These are phyloP conservation scores for Alternaria sp. DNA, from an alignment of 2,329 filamentous ascomycete genomes.

Conservation along the genomic window DNA sequence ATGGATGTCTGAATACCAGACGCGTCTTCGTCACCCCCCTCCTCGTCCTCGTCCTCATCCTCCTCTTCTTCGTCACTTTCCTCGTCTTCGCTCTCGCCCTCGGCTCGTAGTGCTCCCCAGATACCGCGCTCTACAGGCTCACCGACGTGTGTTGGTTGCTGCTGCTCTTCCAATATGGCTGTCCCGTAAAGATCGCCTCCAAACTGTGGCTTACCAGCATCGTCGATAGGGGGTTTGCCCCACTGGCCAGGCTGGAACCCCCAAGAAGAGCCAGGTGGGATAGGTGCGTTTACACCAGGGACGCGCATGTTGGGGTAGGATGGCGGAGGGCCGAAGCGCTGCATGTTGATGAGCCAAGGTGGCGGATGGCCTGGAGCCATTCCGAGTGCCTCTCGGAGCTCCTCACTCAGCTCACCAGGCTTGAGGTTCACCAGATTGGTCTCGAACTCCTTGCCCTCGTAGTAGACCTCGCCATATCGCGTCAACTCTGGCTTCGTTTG, in stretches of 20 bases:
- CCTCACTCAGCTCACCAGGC: conserved; percentile 88
- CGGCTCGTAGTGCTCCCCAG: conserved; percentile 90
- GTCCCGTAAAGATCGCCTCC: conserved; percentile 95
- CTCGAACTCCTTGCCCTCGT: conserved; percentile 98
- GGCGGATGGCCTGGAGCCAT: conserved; percentile 93
- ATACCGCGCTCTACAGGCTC: conserved; percentile 86
- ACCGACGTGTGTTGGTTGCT: conserved; percentile 62
- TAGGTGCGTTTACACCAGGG: conserved; percentile 90
- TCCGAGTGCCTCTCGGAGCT: conserved; percentile 88
- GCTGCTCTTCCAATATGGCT: conserved; percentile 67
- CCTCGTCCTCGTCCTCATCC: conserved; percentile 75
- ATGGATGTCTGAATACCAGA: conserved; percentile 75
- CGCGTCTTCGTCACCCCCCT: conserved; percentile 61
- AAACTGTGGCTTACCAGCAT: conserved; percentile 88
- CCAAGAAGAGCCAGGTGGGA: conserved; percentile 88
- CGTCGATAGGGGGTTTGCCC: conserved; percentile 94
- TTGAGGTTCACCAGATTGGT: conserved; percentile 91
- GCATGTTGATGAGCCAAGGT: conserved; percentile 97
- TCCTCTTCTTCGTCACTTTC: conserved; percentile 66
- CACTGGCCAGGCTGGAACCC: conserved; percentile 95
- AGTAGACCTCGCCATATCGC: conserved; percentile 97
- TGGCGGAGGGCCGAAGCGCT: conserved; percentile 89
- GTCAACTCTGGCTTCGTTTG: conserved; percentile 96
- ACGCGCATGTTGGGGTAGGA: conserved; percentile 97
- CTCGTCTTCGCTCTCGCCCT: conserved; percentile 74